These are phyloP conservation scores for Moesziomyces globuligerus DNA, from an alignment of 1,284 basidiomycete genomes.

Conservation along the genomic window DNA sequence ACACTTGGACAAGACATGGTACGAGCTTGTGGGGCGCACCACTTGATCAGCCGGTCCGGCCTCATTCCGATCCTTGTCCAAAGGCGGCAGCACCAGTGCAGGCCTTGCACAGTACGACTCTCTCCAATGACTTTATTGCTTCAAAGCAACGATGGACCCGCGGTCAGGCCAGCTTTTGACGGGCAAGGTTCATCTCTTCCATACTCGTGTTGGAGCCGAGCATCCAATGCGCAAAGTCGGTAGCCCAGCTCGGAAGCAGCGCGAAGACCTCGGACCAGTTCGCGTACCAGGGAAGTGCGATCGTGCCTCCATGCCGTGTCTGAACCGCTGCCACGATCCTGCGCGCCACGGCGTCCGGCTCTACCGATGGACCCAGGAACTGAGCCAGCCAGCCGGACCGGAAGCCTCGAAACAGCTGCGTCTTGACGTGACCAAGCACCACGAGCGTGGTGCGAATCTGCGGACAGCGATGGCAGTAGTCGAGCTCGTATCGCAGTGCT, in stretches of 20 bases:
- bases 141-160: neutral
- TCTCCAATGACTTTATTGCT: neutral
- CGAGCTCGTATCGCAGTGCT: conserved; percentile 62
- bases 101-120: neutral
- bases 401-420: conserved; percentile 53
- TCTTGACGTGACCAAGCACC: conserved; percentile 57
- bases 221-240: conserved; percentile 37
- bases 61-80: neutral
- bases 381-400: conserved; percentile 32
- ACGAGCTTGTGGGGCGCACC: conserved; percentile 29
- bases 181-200: conserved; percentile 27
- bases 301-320: conserved; percentile 39
- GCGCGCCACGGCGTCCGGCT: conserved; percentile 42
- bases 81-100: neutral
- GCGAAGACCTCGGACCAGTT: conserved; percentile 49
- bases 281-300: conserved; percentile 57
- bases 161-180: conserved; percentile 13
- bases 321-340: conserved; percentile 46
- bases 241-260: conserved; percentile 48
- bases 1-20: conserved; percentile 16
- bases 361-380: conserved; percentile 53
- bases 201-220: conserved; percentile 37
- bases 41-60: conserved; percentile 6
- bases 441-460: conserved; percentile 59
- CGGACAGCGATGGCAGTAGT: conserved; percentile 43